Evolutionary conservation across 2,329 filamentous ascomycete species (phyloP), one percentile per base, ranked within the genome.

Genomic region (Xylogone sp.): DNA sequence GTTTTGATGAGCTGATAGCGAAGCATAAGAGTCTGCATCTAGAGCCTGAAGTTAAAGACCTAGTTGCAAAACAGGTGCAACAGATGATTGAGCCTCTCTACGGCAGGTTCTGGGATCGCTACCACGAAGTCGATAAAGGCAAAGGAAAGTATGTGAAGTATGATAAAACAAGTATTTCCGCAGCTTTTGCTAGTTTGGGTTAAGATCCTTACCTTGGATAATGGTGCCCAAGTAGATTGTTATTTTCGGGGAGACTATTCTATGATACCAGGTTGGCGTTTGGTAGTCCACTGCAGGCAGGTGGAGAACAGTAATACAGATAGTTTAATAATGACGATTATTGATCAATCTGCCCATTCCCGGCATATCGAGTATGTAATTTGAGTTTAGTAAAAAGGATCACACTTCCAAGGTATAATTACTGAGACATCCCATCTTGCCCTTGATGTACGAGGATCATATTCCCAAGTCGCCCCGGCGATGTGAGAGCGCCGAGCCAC

Each of bases 91-190:
- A 97, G 72, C 92, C 93, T 50, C 78, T 99, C 13, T 99, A 99
- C 72, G 88, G 87, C 56, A 82, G 94, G 44, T 99, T 99, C 72
- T 97, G 90, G 84, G 94, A 97, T 71, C 82, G 93, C 22, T 99
- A 99, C 68, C 92, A 97, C 68, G 94, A 97, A 71, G 85, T 97
- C 58, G 93, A 97, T 72, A 97, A 96, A 75, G 94, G 94, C 53
- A 95, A 92, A 72, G 93, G 93, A 60, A 99, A 99, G 71, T 96
- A 97, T 70, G 91, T 96, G 68, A 97, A 96, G 74, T 97, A 96
- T 68, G 92, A 97, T 74, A 97, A 97, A 75, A 77, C 78, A 42
- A 82, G 84, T 45, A 86, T 99, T 62, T 83, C 87, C 45, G 81
- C 82, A 20, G 76, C 86, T 9, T 85, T 68, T 49, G 44, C 60